phyloP scores from a whole-genome alignment of 352 stramenopile genomes.

The Peronospora tabacina region DNA sequence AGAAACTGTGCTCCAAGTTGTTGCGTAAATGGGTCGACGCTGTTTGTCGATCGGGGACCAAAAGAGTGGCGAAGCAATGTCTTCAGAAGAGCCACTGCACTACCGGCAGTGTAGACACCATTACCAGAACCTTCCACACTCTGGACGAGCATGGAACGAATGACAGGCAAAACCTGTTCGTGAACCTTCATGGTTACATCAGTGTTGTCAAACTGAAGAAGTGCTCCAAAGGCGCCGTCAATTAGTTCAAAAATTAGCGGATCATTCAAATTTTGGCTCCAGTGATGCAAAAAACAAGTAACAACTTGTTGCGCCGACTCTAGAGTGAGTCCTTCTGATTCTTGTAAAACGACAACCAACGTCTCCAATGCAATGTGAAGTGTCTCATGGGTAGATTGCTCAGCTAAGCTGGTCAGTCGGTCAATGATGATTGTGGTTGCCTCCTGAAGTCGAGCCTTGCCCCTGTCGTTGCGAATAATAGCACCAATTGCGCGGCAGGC shows the following conservation, averaged over 20 bases:
- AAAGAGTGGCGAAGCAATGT: constrained; percentile 69
- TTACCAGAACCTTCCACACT: constrained; percentile 46
- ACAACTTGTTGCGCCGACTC: constrained; percentile 42
- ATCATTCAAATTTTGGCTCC: constrained; percentile 64
- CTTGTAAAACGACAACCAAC: constrained; percentile 62
- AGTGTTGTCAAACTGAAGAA: constrained; percentile 55
- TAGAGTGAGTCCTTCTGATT: constrained; percentile 32
- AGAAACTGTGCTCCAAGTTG: constrained; percentile 59
- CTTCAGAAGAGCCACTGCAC: constrained; percentile 65
- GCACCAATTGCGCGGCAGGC: constrained; percentile 66
- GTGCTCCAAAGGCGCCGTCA: constrained; percentile 53
- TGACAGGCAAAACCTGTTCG: constrained; percentile 51
- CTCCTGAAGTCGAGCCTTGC: constrained; percentile 50
- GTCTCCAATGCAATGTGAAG: constrained; percentile 76
- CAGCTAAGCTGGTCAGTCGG: constrained; percentile 47
- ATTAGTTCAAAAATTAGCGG: constrained; percentile 67
- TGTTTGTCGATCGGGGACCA: constrained; percentile 18
- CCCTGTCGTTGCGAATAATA: constrained; percentile 54
- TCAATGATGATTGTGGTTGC: constrained; percentile 45
- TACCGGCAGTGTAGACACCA: constrained; percentile 50
- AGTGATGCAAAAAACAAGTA: constrained; percentile 57
- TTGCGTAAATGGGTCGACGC: constrained; percentile 25
- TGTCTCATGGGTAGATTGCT: constrained; percentile 57
- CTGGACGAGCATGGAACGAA: constrained; percentile 52
- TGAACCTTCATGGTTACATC: constrained; percentile 54